Evolutionary conservation across 2,329 filamentous ascomycete genomes (phyloP).

Genomic region (Neopestalotiopsis rosae): DNA sequence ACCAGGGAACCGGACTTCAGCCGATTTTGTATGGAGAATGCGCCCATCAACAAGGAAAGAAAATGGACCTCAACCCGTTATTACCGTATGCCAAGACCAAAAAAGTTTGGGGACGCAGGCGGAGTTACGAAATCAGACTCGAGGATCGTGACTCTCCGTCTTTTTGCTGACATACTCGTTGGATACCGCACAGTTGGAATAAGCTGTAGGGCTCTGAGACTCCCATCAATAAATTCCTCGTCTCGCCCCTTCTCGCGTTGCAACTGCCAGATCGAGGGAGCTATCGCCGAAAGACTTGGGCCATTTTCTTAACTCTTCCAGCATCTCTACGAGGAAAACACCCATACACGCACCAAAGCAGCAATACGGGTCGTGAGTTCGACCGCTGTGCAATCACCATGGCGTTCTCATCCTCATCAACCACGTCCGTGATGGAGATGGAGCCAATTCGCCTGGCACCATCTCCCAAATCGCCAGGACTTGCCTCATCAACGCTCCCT

Average conservation of each 20-base stretch:
- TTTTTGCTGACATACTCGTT: background rate
- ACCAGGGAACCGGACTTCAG: background rate
- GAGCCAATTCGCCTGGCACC: constrained; percentile 22
- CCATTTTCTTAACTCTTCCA: background rate
- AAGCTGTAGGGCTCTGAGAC: background rate
- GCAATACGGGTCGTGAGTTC: background rate
- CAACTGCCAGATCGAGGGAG: too few relatives aligned
- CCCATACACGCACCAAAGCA: background rate
- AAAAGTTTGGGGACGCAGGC: background rate
- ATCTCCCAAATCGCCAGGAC: background rate
- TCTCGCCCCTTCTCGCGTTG: background rate
- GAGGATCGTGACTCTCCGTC: constrained; percentile 9
- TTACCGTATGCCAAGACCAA: background rate
- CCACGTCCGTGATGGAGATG: constrained; percentile 27
- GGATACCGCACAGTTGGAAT: background rate
- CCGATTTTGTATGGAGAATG: background rate
- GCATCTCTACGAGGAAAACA: background rate
- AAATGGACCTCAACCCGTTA: background rate
- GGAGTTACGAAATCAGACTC: background rate
- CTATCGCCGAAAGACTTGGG: too few relatives aligned
- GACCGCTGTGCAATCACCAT: background rate
- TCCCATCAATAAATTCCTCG: background rate
- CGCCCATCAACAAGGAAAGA: background rate
- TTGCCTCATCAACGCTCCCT: constrained; percentile 17
- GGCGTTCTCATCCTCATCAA: constrained; percentile 21